Base-by-base conservation (phyloP, 345 rosid species). In the Rubroshorea leprosula region DNA sequence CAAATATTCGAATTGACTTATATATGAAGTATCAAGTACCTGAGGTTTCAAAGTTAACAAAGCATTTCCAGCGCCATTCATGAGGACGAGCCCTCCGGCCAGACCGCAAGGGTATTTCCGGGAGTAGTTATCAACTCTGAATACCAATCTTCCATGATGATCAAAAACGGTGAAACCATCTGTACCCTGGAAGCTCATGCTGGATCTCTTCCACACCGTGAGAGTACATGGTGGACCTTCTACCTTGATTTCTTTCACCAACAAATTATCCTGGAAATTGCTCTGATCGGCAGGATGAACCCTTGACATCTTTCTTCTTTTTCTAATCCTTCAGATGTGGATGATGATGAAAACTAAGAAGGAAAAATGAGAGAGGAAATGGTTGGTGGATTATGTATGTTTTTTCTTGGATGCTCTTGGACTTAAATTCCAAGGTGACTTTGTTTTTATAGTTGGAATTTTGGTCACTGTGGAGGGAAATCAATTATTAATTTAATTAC, bases 111-210 rank as follows among this genome's bases (percentile, higher is more conserved):
- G 60, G 22, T 43, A 64, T 19, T 63, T 78, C 66, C 86, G 73
- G 2, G 83, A 77, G 57, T 81, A 81, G 48, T 81, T 81, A 27
- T 81, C 86, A 0, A 81, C 75, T 15, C 86, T 61, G 55, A 78
- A 81, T 2, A 67, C 75, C 44, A 81, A 47, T 51, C 17, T 66
- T 8, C 86, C 86, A 0, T 46, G 64, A 0, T 64, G 50, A 55
- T 81, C 79, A 47, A 68, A 73, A 0, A 81, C 83, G 0, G 83
- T 81, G 69, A 81, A 81, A 11, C 86, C 86, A 19, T 81, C 82
- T 0, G 83, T 81, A 5, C 83, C 86, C 47, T 81, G 83, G 58
- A 81, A 81, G 57, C 75, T 50, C 54, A 50, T 50, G 54, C 27
- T 50, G 17, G 54, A 50, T 50, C 15, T 20, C 11, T 50, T 23